Evolutionary conservation across 2,329 filamentous ascomycete species (phyloP).

Genomic region (Penicillium corylophilum): DNA sequence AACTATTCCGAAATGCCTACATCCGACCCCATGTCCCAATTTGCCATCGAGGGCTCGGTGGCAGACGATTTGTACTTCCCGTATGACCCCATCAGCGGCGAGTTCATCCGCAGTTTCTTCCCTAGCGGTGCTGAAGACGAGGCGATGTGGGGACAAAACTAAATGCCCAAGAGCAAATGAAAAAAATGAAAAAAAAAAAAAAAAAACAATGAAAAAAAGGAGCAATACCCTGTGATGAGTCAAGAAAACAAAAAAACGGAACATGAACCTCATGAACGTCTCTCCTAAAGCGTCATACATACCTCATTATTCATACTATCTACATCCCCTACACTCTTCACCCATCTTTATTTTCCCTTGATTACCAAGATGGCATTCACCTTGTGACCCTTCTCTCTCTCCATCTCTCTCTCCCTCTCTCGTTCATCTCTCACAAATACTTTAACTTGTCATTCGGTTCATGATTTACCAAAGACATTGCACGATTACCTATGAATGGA

Average conservation of each 20-base stretch:
- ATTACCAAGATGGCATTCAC: neutral
- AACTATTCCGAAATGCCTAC: neutral
- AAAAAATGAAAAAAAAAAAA: neutral
- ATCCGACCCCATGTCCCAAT: slow-evolving; percentile 12
- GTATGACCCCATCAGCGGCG: slow-evolving; percentile 40
- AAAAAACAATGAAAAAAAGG: neutral
- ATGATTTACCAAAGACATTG: neutral
- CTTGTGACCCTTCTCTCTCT: neutral
- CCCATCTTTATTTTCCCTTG: neutral
- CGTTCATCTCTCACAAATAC: too few species aligned
- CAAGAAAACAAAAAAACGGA: neutral
- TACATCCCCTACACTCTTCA: neutral
- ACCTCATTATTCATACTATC: neutral
- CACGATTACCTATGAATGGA: neutral
- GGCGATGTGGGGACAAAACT: slow-evolving; percentile 22
- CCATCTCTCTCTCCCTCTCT: too few species aligned
- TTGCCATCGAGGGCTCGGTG: slow-evolving; percentile 7
- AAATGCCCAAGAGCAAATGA: neutral
- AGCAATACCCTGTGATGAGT: neutral
- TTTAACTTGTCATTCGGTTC: neutral
- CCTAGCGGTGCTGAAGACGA: slow-evolving; percentile 28
- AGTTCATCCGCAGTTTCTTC: slow-evolving; percentile 43
- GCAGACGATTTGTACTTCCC: slow-evolving; percentile 35
- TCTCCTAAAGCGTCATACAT: too few species aligned
- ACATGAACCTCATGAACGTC: neutral